phyloP scores from a whole-genome alignment of 441 rosid genomes.

The Gossypium gossypioides region DNA sequence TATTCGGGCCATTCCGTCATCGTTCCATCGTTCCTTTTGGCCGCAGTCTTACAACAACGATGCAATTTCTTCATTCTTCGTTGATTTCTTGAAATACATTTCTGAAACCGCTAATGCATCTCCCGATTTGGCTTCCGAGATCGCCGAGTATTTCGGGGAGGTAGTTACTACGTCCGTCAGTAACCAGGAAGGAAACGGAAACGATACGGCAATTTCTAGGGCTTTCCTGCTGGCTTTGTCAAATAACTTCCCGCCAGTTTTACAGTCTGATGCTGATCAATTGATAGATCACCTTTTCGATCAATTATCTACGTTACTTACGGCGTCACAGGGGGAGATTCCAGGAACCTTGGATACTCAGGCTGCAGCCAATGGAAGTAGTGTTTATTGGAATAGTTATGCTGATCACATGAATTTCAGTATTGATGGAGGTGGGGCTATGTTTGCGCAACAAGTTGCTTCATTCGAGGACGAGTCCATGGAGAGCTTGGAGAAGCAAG shows the following conservation, averaged over 20 bases:
- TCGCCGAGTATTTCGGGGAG: conserved; percentile 56
- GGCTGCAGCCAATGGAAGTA: conserved; percentile 57
- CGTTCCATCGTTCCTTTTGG: conserved; percentile 70
- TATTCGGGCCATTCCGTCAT: conserved; percentile 54
- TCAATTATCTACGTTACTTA: conserved; percentile 40
- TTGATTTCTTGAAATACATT: conserved; percentile 55
- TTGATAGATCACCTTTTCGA: conserved; percentile 56
- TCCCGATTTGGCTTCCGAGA: conserved; percentile 53
- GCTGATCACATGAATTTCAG: conserved; percentile 34
- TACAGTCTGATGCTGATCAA: conserved; percentile 52
- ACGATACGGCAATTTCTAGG: conserved; percentile 40
- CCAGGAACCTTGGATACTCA: conserved; percentile 39
- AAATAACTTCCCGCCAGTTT: conserved; percentile 58
- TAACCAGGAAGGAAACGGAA: conserved; percentile 20
- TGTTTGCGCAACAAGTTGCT: conserved; percentile 52
- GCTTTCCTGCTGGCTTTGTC: conserved; percentile 61
- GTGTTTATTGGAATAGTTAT: conserved; percentile 49
- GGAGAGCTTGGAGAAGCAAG: conserved; percentile 84
- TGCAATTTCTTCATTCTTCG: conserved; percentile 47
- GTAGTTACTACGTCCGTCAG: conserved; percentile 45
- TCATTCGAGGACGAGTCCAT: conserved; percentile 76
- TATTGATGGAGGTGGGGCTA: conserved; percentile 46
- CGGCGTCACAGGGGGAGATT: conserved; percentile 48
- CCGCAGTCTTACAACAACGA: conserved; percentile 61
- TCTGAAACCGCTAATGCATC: conserved; percentile 39